These are phyloP conservation scores for Penicillium expansum DNA, from an alignment of 2,329 filamentous ascomycete genomes.

Conservation along the genomic window DNA sequence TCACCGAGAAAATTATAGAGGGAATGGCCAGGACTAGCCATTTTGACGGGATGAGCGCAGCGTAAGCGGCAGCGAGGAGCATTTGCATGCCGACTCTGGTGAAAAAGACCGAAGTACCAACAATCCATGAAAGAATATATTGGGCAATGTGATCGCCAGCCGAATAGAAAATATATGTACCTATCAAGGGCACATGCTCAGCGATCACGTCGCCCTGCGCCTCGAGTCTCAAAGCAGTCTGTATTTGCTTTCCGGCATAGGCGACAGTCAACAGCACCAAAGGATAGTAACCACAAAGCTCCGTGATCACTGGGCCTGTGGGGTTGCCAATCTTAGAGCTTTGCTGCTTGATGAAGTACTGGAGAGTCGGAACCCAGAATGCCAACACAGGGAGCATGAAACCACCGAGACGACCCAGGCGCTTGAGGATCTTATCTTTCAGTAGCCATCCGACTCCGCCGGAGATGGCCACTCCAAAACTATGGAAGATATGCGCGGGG, in stretches of 20 bases:
- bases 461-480: slow-evolving; percentile 61
- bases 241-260: slow-evolving; percentile 63
- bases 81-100: slow-evolving; percentile 72
- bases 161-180: slow-evolving; percentile 64
- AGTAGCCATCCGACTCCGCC: slow-evolving; percentile 70
- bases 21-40: slow-evolving; percentile 66
- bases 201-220: slow-evolving; percentile 56
- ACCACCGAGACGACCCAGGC: slow-evolving; percentile 47
- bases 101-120: slow-evolving; percentile 63
- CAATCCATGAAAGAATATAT: slow-evolving; percentile 46
- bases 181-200: slow-evolving; percentile 64
- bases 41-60: slow-evolving; percentile 66
- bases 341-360: slow-evolving; percentile 67
- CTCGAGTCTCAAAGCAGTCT: slow-evolving; percentile 56
- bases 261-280: slow-evolving; percentile 63
- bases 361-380: slow-evolving; percentile 69
- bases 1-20: slow-evolving; percentile 61
- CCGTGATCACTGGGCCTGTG: slow-evolving; percentile 72
- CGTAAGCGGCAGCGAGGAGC: slow-evolving; percentile 62
- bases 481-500: slow-evolving; percentile 70
- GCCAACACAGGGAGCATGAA: slow-evolving; percentile 69
- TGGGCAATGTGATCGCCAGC: slow-evolving; percentile 43
- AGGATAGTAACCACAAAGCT: slow-evolving; percentile 69
- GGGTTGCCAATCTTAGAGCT: slow-evolving; percentile 66
- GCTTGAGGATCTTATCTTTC: slow-evolving; percentile 54